These are phyloP conservation scores for Termitomyces sp. DNA, from an alignment of 768 basidiomycete species.

Conservation along the genomic window DNA sequence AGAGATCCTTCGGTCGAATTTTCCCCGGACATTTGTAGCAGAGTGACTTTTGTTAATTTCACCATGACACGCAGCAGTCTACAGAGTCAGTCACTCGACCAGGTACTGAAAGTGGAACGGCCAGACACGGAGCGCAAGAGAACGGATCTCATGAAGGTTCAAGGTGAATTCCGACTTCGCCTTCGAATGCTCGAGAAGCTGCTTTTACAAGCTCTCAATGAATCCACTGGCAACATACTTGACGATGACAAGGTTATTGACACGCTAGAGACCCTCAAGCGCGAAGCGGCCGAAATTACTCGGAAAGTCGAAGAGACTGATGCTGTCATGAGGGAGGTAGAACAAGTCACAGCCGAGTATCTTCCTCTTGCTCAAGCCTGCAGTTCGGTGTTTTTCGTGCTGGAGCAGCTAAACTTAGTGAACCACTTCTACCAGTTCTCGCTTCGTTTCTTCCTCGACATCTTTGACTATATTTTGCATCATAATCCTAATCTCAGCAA, in stretches of 20 bases:
- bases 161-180: slow-evolving; percentile 94
- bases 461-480: slow-evolving; percentile 92
- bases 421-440: slow-evolving; percentile 99
- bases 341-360: slow-evolving; percentile 93
- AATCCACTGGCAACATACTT: slow-evolving; percentile 93
- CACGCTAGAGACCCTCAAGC: slow-evolving; percentile 91
- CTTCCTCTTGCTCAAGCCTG: slow-evolving; percentile 92
- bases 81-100: slow-evolving; percentile 96
- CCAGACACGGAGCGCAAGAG: slow-evolving; percentile 95
- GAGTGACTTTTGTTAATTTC: slow-evolving; percentile 93
- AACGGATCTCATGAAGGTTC: slow-evolving; percentile 95
- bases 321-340: slow-evolving; percentile 91
- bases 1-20: slow-evolving; percentile 97
- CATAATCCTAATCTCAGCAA: slow-evolving; percentile 87
- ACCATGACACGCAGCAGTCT: slow-evolving; percentile 99
- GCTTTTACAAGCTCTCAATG: slow-evolving; percentile 91
- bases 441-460: slow-evolving; percentile 94
- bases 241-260: slow-evolving; percentile 99
- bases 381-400: slow-evolving; percentile 93
- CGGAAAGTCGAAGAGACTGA: slow-evolving; percentile 96
- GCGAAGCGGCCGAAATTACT: slow-evolving; percentile 94
- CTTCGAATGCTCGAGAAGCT: slow-evolving; percentile 90
- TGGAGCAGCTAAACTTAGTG: slow-evolving; percentile 90
- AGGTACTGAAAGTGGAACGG: slow-evolving; percentile 94
- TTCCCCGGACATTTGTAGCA: slow-evolving; percentile 97